Conservation (phyloP, 2,329 filamentous ascomycete species). For the Botrytis paeoniae region DNA sequence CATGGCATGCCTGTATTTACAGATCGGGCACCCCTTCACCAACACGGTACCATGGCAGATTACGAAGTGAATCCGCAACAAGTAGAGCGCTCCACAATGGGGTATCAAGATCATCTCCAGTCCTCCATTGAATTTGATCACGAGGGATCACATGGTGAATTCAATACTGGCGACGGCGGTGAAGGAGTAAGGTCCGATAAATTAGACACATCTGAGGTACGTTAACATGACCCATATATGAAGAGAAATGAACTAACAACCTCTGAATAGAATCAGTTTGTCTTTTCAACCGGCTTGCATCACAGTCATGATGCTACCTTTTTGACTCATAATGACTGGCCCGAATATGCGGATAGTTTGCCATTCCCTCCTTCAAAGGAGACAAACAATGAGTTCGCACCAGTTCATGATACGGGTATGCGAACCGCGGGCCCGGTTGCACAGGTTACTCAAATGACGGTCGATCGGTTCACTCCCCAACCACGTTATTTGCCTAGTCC, state of each 20-base stretch:
- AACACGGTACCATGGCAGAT: not conserved
- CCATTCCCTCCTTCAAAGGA: not conserved
- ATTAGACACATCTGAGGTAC: not conserved
- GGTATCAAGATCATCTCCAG: not conserved
- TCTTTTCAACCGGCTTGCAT: not conserved
- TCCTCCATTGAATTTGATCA: conserved; percentile 4
- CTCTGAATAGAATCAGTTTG: not conserved
- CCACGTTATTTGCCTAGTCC: conserved; percentile 2
- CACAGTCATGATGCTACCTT: not conserved
- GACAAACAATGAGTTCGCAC: not conserved
- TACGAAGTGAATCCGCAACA: not conserved
- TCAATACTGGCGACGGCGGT: not conserved
- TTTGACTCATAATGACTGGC: not conserved
- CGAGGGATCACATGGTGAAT: not conserved
- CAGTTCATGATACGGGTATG: not conserved
- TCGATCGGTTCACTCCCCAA: not conserved
- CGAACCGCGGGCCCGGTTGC: not conserved
- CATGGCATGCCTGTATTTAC: not conserved
- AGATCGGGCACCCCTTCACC: not conserved
- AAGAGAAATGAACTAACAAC: not conserved
- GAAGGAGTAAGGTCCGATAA: conserved; percentile 8
- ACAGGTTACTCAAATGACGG: not conserved
- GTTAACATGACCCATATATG: conserved; percentile 7
- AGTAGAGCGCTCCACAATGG: not conserved
- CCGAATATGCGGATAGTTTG: not conserved